These are phyloP conservation scores for Eremochloa ophiuroides DNA, from an alignment of 176 grass and related monocot genomes.

Conservation along the genomic window DNA sequence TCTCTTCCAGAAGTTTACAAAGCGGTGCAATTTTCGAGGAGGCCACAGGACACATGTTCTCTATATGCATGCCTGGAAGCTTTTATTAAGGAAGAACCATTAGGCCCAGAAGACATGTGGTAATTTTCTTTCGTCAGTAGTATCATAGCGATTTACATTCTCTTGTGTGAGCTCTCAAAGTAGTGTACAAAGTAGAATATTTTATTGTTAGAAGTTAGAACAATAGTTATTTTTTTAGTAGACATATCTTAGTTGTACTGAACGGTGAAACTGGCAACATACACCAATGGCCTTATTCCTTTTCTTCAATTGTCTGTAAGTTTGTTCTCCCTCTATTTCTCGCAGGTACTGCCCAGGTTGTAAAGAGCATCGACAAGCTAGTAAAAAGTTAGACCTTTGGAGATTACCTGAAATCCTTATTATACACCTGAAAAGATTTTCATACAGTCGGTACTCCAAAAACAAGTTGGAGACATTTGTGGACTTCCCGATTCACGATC, in stretches of 20 bases:
- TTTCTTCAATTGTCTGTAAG: neutral
- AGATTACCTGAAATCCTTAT: conserved; percentile 93
- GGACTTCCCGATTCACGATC: conserved; percentile 84
- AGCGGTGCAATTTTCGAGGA: conserved; percentile 49
- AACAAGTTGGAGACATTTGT: conserved; percentile 90
- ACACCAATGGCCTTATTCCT: neutral
- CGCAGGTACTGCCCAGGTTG: conserved; percentile 84
- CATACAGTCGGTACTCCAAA: conserved; percentile 77
- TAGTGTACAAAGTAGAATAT: neutral
- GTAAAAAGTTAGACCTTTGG: conserved; percentile 93
- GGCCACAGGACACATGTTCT: conserved; percentile 67
- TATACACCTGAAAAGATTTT: conserved; percentile 93
- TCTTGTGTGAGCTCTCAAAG: neutral
- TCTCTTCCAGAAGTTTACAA: conserved; percentile 80
- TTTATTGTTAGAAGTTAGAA: neutral
- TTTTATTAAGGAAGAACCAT: conserved; percentile 88
- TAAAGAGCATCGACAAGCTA: conserved; percentile 82
- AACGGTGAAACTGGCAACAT: neutral
- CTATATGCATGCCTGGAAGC: conserved; percentile 92
- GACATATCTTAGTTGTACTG: neutral
- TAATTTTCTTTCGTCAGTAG: conserved; percentile 23
- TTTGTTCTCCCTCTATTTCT: neutral
- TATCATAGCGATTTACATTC: neutral
- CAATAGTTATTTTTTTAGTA: neutral
- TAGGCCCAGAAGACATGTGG: conserved; percentile 95